Conservation (phyloP, 2,329 filamentous ascomycete species). For the Venturia nashicola region DNA sequence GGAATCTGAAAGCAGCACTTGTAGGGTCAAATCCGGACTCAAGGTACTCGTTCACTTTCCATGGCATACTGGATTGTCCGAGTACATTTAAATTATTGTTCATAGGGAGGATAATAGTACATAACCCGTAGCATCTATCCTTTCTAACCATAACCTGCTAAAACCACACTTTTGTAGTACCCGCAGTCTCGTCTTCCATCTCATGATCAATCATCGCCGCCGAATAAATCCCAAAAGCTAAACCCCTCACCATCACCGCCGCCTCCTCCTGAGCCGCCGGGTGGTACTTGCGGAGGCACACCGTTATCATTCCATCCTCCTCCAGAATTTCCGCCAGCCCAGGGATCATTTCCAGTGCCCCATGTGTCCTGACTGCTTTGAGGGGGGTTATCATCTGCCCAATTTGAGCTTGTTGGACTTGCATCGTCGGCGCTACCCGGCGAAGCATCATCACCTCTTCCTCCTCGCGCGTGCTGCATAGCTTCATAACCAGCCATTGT, state of each 20-base stretch:
- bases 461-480: constrained; percentile 40
- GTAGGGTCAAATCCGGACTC: neutral
- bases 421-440: constrained; percentile 14
- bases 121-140: neutral
- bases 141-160: neutral
- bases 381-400: neutral
- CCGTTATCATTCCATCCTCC: neutral
- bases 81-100: neutral
- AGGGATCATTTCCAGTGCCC: neutral
- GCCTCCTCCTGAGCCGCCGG: neutral
- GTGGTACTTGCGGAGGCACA: neutral
- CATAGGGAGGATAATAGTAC: neutral
- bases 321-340: neutral
- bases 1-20: neutral
- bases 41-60: neutral
- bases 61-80: neutral
- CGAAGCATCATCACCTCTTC: constrained; percentile 17
- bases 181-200: neutral
- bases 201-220: neutral
- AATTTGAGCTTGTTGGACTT: constrained; percentile 14
- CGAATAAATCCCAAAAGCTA: neutral
- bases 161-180: neutral
- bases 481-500: constrained; percentile 52
- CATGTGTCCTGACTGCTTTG: neutral
- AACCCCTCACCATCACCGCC: neutral